Percentiles rank a stretch among this genome's conserved stretches.
Evolutionary conservation across 768 basidiomycete species (phyloP).

Genomic region (Panus rudis): DNA sequence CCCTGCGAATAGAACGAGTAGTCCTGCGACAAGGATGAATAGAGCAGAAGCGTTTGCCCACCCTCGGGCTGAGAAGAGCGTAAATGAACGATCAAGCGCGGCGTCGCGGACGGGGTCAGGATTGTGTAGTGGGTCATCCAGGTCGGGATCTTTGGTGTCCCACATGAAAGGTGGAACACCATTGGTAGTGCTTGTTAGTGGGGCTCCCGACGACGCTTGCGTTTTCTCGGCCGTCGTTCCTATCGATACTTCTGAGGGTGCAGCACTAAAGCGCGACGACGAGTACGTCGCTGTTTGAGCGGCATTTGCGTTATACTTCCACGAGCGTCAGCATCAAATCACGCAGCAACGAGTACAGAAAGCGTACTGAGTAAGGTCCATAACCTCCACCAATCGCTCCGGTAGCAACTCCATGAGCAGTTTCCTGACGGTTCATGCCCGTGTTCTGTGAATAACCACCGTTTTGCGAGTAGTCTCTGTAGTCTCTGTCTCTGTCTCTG

Average conservation of each 20-base stretch:
- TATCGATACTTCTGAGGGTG: constrained; percentile 39
- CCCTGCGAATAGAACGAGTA: constrained; percentile 79
- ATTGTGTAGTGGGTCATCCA: constrained; percentile 88
- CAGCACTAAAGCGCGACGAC: constrained; percentile 51
- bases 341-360: neutral
- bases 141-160: constrained; percentile 76
- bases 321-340: neutral
- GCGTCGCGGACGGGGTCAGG: constrained; percentile 72
- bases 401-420: constrained; percentile 73
- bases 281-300: constrained; percentile 37
- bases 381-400: constrained; percentile 75
- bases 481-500: no score
- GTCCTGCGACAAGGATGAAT: constrained; percentile 54
- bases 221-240: constrained; percentile 30
- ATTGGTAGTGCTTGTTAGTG: constrained; percentile 38
- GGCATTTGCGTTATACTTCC: constrained; percentile 52
- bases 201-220: constrained; percentile 21
- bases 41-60: constrained; percentile 77
- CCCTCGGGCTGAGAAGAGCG: constrained; percentile 75
- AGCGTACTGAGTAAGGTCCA: constrained; percentile 75
- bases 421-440: constrained; percentile 29
- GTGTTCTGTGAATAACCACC: constrained; percentile 4
- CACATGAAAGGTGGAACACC: constrained; percentile 65
- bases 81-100: constrained; percentile 51
- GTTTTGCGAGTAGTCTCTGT: constrained; percentile 5